Percentiles rank a stretch among this genome's conserved stretches.
Conservation (phyloP, 345 rosid genomes). For the Gossypium australe region DNA sequence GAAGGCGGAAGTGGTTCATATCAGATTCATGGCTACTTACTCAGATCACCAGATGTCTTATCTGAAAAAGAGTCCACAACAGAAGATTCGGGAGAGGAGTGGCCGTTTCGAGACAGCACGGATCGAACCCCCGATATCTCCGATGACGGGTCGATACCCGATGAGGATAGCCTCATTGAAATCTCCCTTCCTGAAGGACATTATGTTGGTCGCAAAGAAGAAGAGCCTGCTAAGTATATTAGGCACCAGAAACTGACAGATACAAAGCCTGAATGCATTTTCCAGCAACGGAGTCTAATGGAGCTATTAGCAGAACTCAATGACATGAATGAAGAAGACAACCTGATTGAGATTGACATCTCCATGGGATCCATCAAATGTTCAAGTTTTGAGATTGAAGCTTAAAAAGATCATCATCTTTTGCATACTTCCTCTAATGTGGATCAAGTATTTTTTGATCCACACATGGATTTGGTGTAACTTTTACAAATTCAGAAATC, state of each 20-base stretch:
- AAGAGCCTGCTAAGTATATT: constrained; percentile 16
- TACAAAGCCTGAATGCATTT: constrained; percentile 20
- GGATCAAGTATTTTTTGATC: constrained; percentile 24
- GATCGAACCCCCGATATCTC: constrained; percentile 33
- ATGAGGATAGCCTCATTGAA: constrained; percentile 71
- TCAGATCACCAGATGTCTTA: constrained; percentile 14
- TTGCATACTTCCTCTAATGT: not conserved
- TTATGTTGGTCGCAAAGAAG: constrained; percentile 29
- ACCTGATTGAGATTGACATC: constrained; percentile 77
- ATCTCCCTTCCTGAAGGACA: constrained; percentile 65
- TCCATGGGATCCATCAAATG: constrained; percentile 75
- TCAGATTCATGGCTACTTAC: not conserved
- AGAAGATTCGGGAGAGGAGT: constrained; percentile 42
- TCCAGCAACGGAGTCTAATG: constrained; percentile 33
- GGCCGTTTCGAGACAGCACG: constrained; percentile 24
- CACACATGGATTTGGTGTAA: constrained; percentile 25
- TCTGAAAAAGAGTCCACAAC: constrained; percentile 36
- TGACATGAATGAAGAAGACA: constrained; percentile 68
- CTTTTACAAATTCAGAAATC: not conserved
- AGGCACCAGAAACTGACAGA: constrained; percentile 29
- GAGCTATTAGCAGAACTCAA: constrained; percentile 49
- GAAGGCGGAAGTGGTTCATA: not conserved
- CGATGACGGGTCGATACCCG: constrained; percentile 49
- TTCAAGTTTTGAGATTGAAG: constrained; percentile 61
- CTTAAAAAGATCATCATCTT: not conserved